Conservation (phyloP, 768 basidiomycete genomes). For the Leccinum broughii region DNA sequence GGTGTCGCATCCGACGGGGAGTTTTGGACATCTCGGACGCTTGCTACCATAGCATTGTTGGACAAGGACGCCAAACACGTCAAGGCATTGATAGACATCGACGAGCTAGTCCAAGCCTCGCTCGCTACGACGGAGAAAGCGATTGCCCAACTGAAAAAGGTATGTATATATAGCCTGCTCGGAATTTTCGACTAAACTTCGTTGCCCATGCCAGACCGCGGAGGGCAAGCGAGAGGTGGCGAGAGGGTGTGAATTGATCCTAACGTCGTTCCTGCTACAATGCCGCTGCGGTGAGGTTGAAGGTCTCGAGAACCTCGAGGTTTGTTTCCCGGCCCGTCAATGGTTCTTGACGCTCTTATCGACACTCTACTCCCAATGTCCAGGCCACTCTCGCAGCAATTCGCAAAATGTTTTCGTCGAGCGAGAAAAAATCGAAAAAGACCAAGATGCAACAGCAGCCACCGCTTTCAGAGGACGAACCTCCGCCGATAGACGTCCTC, state of each 20-base stretch:
- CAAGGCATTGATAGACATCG: constrained; percentile 47
- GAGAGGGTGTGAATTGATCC: constrained; percentile 68
- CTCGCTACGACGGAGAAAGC: constrained; percentile 46
- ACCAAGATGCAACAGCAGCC: constrained; percentile 17
- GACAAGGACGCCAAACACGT: constrained; percentile 74
- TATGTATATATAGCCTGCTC: constrained; percentile 22
- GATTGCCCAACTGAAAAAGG: constrained; percentile 45
- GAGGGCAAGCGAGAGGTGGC: constrained; percentile 34
- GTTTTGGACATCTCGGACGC: constrained; percentile 74
- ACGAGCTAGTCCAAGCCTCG: constrained; percentile 54
- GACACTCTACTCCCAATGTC: not conserved
- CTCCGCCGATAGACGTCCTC: constrained; percentile 77
- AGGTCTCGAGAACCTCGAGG: constrained; percentile 65
- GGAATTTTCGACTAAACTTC: not conserved
- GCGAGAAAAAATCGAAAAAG: constrained; percentile 43
- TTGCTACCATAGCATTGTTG: constrained; percentile 54
- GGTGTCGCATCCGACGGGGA: constrained; percentile 71
- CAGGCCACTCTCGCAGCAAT: constrained; percentile 65
- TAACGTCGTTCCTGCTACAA: constrained; percentile 69
- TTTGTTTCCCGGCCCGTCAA: constrained; percentile 26
- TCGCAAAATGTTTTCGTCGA: constrained; percentile 49
- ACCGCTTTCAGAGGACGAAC: constrained; percentile 28
- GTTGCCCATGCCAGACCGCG: constrained; percentile 6
- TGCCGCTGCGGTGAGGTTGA: constrained; percentile 67
- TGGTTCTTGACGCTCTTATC: constrained; percentile 1